Evolutionary conservation across 768 basidiomycete genomes (phyloP).

Genomic region (Scleroderma bovista): DNA sequence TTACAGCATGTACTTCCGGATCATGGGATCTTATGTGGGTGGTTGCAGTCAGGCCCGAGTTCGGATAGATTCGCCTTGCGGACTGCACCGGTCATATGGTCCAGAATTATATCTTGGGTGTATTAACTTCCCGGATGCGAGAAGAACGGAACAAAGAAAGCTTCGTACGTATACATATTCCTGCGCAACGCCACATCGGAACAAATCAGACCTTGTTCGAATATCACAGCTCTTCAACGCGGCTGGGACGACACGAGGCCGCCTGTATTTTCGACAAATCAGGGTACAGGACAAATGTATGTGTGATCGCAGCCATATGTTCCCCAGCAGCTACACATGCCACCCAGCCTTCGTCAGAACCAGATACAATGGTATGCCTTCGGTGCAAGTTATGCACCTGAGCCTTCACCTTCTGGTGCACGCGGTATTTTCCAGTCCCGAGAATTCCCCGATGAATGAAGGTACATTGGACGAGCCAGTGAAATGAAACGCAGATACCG

Average conservation of each 20-base stretch:
- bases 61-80: not conserved
- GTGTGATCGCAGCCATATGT: conserved; percentile 4
- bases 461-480: conserved; percentile 41
- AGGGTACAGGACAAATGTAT: conserved; percentile 1
- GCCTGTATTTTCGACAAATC: conserved; percentile 2
- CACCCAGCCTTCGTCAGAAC: not conserved
- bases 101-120: conserved; percentile 1
- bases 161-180: not conserved
- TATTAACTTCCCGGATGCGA: conserved; percentile 7
- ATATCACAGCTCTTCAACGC: not conserved
- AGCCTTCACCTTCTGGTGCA: not conserved
- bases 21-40: conserved; percentile 1
- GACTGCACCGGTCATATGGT: not conserved
- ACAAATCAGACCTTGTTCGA: conserved; percentile 3
- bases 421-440: conserved; percentile 11
- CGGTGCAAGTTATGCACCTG: not conserved
- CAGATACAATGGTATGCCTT: not conserved
- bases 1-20: conserved; percentile 3
- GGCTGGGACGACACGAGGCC: conserved; percentile 7
- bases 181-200: conserved; percentile 3
- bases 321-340: not conserved
- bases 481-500: conserved; percentile 29
- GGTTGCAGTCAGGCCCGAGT: not conserved
- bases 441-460: conserved; percentile 70
- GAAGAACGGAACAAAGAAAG: conserved; percentile 2